Conservation (phyloP, 306 rosid genomes). For the Canavalia ensiformis region DNA sequence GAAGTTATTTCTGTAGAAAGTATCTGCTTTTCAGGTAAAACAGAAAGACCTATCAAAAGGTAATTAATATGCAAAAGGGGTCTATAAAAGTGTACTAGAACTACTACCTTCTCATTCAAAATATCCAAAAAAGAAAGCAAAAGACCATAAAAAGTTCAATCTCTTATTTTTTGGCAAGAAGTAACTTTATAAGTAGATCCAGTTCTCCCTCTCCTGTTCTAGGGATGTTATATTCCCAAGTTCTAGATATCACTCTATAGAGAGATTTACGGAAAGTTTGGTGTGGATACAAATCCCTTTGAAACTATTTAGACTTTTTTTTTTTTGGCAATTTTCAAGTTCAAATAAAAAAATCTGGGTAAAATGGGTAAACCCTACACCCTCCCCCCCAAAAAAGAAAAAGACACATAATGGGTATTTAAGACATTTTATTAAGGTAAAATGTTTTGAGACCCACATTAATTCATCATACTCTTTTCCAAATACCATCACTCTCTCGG, state of each 20-base stretch:
- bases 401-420: neutral
- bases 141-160: neutral
- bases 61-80: neutral
- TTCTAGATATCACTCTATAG: constrained; percentile 1
- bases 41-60: constrained; percentile 4
- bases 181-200: constrained; percentile 12
- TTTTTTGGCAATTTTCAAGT: neutral
- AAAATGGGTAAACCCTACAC: neutral
- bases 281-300: constrained; percentile 18
- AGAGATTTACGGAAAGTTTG: neutral
- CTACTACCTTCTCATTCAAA: neutral
- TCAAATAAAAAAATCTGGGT: neutral
- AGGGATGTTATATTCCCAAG: constrained; percentile 22
- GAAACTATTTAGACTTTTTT: neutral
- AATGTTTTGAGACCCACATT: constrained; percentile 13
- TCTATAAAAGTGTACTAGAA: neutral
- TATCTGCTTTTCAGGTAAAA: neutral
- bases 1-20: neutral
- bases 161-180: constrained; percentile 17
- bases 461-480: constrained; percentile 8
- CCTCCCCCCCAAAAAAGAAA: neutral
- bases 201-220: constrained; percentile 1
- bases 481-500: neutral
- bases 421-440: neutral
- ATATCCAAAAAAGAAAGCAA: neutral